Evolutionary conservation across 768 basidiomycete genomes (phyloP).

Genomic region (Russula compacta): DNA sequence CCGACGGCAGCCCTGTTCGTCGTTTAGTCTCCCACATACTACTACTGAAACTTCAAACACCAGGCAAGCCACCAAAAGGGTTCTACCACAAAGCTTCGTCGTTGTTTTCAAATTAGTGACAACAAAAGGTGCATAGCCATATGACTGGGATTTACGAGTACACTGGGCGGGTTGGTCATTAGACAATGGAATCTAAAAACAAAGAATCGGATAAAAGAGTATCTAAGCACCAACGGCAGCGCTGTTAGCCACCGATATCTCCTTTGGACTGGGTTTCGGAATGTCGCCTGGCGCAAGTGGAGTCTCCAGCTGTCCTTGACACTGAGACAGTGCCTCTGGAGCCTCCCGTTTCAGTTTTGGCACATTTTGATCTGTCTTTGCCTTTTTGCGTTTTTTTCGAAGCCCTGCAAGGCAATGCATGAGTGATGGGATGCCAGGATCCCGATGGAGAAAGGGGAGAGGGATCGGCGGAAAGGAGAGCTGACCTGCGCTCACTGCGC

Average conservation of each 20-base stretch:
- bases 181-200: not conserved
- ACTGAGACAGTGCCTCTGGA: not conserved
- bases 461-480: not conserved
- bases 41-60: too few species aligned
- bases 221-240: constrained; percentile 1
- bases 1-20: too few species aligned
- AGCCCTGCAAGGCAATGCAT: constrained; percentile 38
- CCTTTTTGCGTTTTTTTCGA: constrained; percentile 70
- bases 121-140: not conserved
- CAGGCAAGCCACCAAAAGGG: not conserved
- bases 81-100: not conserved
- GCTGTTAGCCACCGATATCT: not conserved
- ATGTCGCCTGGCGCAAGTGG: not conserved
- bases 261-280: not conserved
- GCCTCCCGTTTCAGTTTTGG: not conserved
- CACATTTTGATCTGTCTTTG: constrained; percentile 31
- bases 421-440: not conserved
- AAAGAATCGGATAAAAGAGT: not conserved
- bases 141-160: not conserved
- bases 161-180: not conserved
- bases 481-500: constrained; percentile 77
- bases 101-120: not conserved
- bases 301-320: not conserved
- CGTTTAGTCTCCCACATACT: too few species aligned
- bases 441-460: constrained; percentile 19